Evolutionary conservation across 176 grass and related monocot species (phyloP).

Genomic region (Raddia guianensis): DNA sequence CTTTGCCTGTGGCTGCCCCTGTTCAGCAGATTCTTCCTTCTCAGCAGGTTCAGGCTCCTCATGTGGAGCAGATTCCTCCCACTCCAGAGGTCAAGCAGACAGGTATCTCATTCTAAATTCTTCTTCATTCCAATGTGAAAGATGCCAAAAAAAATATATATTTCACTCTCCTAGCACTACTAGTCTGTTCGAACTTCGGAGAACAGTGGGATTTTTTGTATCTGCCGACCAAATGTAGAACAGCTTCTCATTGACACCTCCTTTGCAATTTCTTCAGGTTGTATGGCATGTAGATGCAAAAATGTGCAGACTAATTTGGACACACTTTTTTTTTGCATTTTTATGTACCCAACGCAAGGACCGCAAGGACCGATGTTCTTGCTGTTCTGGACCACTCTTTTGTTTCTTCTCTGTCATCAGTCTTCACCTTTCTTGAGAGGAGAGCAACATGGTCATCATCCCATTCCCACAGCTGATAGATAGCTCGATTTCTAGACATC

Average conservation of each 20-base stretch:
- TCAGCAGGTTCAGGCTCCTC: not conserved
- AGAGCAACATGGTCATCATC: constrained; percentile 36
- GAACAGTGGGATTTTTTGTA: not conserved
- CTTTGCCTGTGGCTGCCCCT: constrained; percentile 20
- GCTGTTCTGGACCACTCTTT: constrained; percentile 33
- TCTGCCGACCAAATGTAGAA: not conserved
- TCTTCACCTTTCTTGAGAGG: constrained; percentile 46
- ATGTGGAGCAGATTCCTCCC: constrained; percentile 27
- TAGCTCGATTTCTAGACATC: constrained; percentile 21
- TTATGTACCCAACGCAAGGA: constrained; percentile 18
- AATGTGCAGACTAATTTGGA: constrained; percentile 1
- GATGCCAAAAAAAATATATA: not conserved
- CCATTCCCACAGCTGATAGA: constrained; percentile 21
- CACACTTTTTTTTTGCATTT: not conserved
- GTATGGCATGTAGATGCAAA: not conserved
- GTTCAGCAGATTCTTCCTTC: constrained; percentile 25
- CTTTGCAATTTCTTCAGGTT: constrained; percentile 6
- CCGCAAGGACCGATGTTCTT: constrained; percentile 34
- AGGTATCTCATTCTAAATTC: constrained; percentile 21
- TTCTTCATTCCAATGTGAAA: not conserved
- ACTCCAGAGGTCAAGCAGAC: constrained; percentile 33
- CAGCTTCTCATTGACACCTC: not conserved
- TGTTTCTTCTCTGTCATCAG: not conserved
- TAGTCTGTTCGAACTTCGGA: no score
- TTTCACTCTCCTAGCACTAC: no score